Percentiles rank a stretch among this genome's conserved stretches.
Evolutionary conservation across 2,329 filamentous ascomycete genomes (phyloP).

Genomic region (Endoconidiophora polonica): DNA sequence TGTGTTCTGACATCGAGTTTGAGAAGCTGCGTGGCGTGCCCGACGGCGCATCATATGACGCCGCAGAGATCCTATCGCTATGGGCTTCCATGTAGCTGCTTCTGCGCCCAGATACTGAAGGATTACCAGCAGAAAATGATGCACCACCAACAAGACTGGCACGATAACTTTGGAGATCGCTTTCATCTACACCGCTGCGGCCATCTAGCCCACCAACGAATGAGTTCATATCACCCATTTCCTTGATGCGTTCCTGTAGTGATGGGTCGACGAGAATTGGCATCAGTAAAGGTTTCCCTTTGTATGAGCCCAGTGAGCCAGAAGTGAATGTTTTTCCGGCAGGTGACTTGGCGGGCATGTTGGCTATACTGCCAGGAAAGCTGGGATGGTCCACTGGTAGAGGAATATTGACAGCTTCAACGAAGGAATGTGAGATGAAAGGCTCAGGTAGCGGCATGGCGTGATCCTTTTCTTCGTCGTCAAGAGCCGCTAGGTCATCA

Average conservation of each 20-base stretch:
- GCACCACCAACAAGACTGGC: conserved; percentile 19
- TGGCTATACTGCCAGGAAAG: conserved; percentile 9
- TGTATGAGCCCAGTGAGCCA: conserved; percentile 36
- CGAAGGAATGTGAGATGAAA: conserved; percentile 11
- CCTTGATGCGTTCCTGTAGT: conserved; percentile 30
- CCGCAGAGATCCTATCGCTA: neutral
- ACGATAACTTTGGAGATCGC: conserved; percentile 27
- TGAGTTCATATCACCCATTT: conserved; percentile 30
- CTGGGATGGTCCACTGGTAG: conserved; percentile 9
- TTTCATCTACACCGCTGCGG: conserved; percentile 31
- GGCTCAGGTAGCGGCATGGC: conserved; percentile 15
- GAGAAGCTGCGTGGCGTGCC: conserved; percentile 7
- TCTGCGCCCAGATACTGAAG: neutral
- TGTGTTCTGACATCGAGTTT: neutral
- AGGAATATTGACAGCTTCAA: conserved; percentile 9
- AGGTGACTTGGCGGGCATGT: conserved; percentile 18
- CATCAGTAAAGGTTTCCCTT: conserved; percentile 35
- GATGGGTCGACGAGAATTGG: conserved; percentile 33
- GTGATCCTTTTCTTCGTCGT: conserved; percentile 3
- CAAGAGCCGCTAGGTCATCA: neutral
- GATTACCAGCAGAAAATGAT: neutral
- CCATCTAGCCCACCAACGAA: conserved; percentile 38
- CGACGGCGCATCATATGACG: neutral
- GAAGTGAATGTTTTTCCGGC: conserved; percentile 20
- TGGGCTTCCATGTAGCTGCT: neutral